Evolutionary conservation across 116 monocot species (phyloP).

Genomic region (Phalaenopsis hybrid): DNA sequence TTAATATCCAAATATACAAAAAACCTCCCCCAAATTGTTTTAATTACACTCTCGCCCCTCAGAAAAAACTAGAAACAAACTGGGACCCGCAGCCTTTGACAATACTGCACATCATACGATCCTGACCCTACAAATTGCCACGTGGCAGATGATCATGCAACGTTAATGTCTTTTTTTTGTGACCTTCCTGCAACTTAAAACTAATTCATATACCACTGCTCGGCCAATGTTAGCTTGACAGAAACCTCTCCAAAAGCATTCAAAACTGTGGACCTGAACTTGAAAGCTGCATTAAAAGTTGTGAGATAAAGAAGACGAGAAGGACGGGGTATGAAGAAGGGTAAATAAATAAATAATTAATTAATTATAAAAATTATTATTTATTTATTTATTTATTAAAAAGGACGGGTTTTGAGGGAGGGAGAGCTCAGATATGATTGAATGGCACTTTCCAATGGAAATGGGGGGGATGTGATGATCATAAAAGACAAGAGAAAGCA

Average conservation of each 20-base stretch:
- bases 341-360: not conserved
- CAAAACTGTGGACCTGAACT: not conserved
- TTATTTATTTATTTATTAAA: too few relatives aligned
- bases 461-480: not conserved
- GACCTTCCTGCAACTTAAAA: not conserved
- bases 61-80: too few relatives aligned
- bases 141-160: not conserved
- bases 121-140: not conserved
- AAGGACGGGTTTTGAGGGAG: too few relatives aligned
- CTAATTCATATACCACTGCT: not conserved
- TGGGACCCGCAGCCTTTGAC: too few relatives aligned
- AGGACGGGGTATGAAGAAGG: not conserved
- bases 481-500: not conserved
- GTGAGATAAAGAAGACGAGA: not conserved
- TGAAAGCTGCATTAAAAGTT: not conserved
- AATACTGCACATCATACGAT: too few relatives aligned
- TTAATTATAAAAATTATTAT: not conserved
- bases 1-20: too few relatives aligned
- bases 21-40: too few relatives aligned
- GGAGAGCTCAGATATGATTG: too few relatives aligned
- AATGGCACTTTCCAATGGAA: not conserved
- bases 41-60: too few relatives aligned
- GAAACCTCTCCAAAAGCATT: not conserved
- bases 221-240: conserved; percentile 1
- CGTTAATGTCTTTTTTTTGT: not conserved